Percentiles rank a stretch among this genome's conserved stretches.
Conservation (phyloP, 2,329 filamentous ascomycete genomes). For the Claviceps pusilla region DNA sequence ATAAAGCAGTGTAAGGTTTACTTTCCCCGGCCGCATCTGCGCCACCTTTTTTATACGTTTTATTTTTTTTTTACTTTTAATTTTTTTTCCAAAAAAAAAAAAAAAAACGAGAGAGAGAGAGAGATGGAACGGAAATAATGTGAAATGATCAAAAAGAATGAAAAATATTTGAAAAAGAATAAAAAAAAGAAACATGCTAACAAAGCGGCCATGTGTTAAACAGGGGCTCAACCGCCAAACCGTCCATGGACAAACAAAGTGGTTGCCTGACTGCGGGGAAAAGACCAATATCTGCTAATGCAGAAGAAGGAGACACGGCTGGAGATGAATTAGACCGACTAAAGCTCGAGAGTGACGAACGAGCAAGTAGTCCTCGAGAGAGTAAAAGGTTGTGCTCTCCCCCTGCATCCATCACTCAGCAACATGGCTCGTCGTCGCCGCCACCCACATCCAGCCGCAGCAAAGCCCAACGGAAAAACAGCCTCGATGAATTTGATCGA, state of each 20-base stretch:
- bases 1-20: not conserved
- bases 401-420: slow-evolving; percentile 10
- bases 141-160: no score
- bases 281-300: slow-evolving; percentile 4
- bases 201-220: not conserved
- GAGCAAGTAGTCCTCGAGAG: slow-evolving; percentile 8
- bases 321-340: slow-evolving; percentile 5
- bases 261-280: slow-evolving; percentile 4
- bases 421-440: slow-evolving; percentile 5
- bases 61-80: not conserved
- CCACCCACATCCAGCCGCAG: slow-evolving; percentile 10
- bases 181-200: not conserved
- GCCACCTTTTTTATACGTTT: not conserved
- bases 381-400: slow-evolving; percentile 17
- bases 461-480: slow-evolving; percentile 7
- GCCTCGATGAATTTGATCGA: slow-evolving; percentile 12
- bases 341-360: not conserved
- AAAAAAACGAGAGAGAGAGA: not conserved
- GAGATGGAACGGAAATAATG: not conserved
- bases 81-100: not conserved
- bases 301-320: not conserved
- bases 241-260: not conserved
- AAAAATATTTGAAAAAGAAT: not conserved
- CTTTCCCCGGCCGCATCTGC: not conserved
- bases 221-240: not conserved